phyloP scores from a whole-genome alignment of 106 monocot genomes.

The Alisma plantagoaquatica region DNA sequence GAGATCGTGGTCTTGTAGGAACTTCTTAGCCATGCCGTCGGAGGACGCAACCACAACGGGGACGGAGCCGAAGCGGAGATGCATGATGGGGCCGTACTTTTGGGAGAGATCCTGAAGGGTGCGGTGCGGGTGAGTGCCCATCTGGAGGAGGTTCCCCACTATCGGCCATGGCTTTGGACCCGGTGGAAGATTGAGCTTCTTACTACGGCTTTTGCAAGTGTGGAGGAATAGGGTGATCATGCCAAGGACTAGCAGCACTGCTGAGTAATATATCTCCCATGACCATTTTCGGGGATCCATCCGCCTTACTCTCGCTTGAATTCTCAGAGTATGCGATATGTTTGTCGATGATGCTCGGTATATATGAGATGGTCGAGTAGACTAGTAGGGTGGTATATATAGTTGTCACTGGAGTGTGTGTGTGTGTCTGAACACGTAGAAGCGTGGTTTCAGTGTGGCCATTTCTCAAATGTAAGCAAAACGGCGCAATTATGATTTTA shows the following conservation, averaged over 20 bases:
- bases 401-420: no score
- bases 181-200: conserved; percentile 18
- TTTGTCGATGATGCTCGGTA: no score
- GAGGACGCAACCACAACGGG: conserved; percentile 39
- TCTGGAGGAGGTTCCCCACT: conserved; percentile 47
- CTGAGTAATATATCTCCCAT: no score
- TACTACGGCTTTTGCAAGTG: not conserved
- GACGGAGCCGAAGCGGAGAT: conserved; percentile 36
- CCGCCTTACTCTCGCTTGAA: no score
- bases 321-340: no score
- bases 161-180: conserved; percentile 48
- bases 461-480: no score
- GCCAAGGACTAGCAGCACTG: not conserved
- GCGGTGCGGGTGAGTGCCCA: conserved; percentile 50
- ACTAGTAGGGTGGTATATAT: no score
- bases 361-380: no score
- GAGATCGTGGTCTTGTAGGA: conserved; percentile 40
- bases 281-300: no score
- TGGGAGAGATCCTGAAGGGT: conserved; percentile 26
- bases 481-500: no score
- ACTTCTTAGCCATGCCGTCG: conserved; percentile 15
- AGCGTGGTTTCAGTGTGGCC: no score
- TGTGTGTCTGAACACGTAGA: no score
- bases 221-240: not conserved
- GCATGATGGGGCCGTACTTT: conserved; percentile 34